Evolutionary conservation across 805 yeast genomes (phyloP), one percentile per base, ranked within the genome.

Genomic region (Metschnikowia santaceciliae): DNA sequence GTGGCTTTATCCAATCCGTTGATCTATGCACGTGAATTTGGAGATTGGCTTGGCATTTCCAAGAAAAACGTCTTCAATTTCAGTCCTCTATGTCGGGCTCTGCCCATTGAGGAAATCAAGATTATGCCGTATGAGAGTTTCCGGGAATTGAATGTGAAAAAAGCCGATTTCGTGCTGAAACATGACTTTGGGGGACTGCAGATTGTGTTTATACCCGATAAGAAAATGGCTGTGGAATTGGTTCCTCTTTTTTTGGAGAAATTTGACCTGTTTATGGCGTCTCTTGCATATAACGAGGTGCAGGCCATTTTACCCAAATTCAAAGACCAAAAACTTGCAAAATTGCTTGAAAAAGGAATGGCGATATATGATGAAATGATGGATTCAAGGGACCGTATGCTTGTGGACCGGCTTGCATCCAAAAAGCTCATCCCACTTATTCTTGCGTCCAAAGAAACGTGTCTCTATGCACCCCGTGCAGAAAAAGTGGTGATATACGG

Each of bases 31-130:
- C 75, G 81, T 47, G 96, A 89, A 56, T 67, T 91, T 51, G 92
- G 88, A 1, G 88, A 85, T 48, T 94, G 98, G 97, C 67, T 94
- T 30, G 96, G 94, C 2, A 84, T 86, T 23, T 58, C 76, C 1
- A 84, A 82, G 59, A 70, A 67, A 19, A 74, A 81, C 45, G 74
- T 84, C 5, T 89, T 75, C 71, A 90, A 90, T 60, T 90, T 86
- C 63, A 77, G 82, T 15, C 83, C 95, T 0, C 71, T 71, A 46
- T 84, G 82, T 41, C 72, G 92, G 50, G 69, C 72, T 7, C 62
- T 69, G 40, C 82, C 87, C 3, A 58, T 89, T 13, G 80, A 78
- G 49, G 75, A 74, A 48, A 81, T 87, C 19, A 84, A 76, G 55
- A 60, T 87, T 42, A 80, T 78, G 49, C 74, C 79, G 3, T 56